Percentiles rank a stretch among this genome's conserved stretches.
Evolutionary conservation across 2,329 filamentous ascomycete genomes (phyloP).

Genomic region (Ascochyta fabae): DNA sequence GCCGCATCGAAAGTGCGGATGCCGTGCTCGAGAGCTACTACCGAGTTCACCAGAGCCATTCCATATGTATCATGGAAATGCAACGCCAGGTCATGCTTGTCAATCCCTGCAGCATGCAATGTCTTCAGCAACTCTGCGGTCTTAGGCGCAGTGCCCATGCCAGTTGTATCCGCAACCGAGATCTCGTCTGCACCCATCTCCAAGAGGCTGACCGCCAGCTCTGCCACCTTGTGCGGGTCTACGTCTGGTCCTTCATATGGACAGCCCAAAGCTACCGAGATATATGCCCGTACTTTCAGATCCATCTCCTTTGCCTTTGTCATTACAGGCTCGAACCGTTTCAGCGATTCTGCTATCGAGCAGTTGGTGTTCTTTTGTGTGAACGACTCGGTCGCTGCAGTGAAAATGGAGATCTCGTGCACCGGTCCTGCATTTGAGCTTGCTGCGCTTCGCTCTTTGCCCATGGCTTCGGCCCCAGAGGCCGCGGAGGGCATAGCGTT

Average conservation of each 20-base stretch:
- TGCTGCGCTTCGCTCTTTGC: conserved; percentile 13
- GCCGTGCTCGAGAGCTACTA: conserved; percentile 77
- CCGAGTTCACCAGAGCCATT: conserved; percentile 81
- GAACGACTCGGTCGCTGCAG: conserved; percentile 81
- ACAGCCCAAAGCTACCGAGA: conserved; percentile 76
- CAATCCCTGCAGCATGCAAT: conserved; percentile 70
- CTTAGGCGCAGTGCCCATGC: conserved; percentile 81
- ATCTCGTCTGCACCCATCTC: conserved; percentile 93
- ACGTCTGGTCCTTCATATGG: conserved; percentile 73
- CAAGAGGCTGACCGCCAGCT: conserved; percentile 69
- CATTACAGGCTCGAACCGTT: conserved; percentile 74
- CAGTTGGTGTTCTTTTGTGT: conserved; percentile 84
- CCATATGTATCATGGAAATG: conserved; percentile 93
- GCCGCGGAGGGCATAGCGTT: conserved; percentile 50
- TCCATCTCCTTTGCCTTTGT: conserved; percentile 68
- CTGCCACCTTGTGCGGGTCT: conserved; percentile 65
- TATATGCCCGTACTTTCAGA: conserved; percentile 76
- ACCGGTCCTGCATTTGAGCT: conserved; percentile 22
- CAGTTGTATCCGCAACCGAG: conserved; percentile 86
- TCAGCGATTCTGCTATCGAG: conserved; percentile 74
- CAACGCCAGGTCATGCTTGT: conserved; percentile 74
- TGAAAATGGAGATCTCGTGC: conserved; percentile 78
- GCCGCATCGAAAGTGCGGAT: conserved; percentile 80
- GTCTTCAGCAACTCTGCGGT: conserved; percentile 70
- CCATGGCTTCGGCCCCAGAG: conserved; percentile 46